Percentiles rank a stretch among this genome's conserved stretches.
Conservation (phyloP, 495 filamentous ascomycete species). For the Xylaria acuta region DNA sequence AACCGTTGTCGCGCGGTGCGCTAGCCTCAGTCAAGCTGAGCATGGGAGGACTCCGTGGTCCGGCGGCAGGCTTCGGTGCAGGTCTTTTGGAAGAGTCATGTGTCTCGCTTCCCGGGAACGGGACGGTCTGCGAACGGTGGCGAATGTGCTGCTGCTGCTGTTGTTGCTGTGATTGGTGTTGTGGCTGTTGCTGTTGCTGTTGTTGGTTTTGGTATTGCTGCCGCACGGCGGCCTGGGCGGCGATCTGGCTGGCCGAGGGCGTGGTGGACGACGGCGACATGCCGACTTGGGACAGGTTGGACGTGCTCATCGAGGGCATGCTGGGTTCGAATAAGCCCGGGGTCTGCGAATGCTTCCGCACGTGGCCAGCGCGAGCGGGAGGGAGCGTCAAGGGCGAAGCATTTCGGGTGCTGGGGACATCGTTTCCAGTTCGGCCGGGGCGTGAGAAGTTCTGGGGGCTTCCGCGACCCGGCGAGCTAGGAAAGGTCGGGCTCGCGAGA, state of each 20-base stretch:
- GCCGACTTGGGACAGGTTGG: constrained; percentile 60
- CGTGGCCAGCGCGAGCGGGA: constrained; percentile 50
- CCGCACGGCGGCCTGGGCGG: constrained; percentile 78
- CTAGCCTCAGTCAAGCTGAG: constrained; percentile 62
- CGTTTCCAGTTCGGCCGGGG: constrained; percentile 47
- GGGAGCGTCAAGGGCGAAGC: constrained; percentile 52
- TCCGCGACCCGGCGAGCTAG: constrained; percentile 28
- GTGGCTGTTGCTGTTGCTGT: constrained; percentile 60
- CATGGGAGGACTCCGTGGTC: constrained; percentile 62
- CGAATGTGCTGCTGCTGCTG: constrained; percentile 62
- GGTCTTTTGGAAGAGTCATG: constrained; percentile 43
- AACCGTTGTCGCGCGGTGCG: constrained; percentile 59
- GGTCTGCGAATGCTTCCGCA: constrained; percentile 68
- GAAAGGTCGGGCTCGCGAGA: constrained; percentile 43
- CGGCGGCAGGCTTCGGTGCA: constrained; percentile 42
- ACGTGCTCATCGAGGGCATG: constrained; percentile 68
- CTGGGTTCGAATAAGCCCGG: constrained; percentile 91
- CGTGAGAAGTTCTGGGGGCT: constrained; percentile 65
- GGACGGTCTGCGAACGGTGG: constrained; percentile 75
- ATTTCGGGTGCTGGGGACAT: constrained; percentile 47
- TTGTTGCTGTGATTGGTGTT: constrained; percentile 49
- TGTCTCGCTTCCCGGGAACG: constrained; percentile 51
- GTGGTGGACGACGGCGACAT: constrained; percentile 45
- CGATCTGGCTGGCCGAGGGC: constrained; percentile 79
- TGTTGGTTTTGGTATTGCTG: constrained; percentile 59